Conservation (phyloP, 2,329 filamentous ascomycete species). For the Pyrenophora seminiperda region DNA sequence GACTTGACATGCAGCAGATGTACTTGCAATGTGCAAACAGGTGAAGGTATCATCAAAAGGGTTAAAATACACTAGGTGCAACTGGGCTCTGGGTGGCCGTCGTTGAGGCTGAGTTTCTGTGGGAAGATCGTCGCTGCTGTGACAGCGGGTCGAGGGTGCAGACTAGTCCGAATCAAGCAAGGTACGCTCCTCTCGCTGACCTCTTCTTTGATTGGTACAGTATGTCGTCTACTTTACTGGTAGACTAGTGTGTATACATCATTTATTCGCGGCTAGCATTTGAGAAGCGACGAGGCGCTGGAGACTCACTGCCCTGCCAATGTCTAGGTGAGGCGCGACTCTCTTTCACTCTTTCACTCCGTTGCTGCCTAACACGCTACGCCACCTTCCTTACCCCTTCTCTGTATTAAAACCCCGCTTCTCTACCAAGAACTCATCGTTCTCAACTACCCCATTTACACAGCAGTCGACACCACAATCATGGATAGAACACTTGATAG, state of each 20-base stretch:
- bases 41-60: background rate
- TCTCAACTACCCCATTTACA: too few relatives aligned
- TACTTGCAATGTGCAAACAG: background rate
- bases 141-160: background rate
- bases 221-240: too few relatives aligned
- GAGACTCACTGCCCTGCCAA: background rate
- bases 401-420: too few relatives aligned
- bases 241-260: background rate
- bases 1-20: background rate
- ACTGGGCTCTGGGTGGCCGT: background rate
- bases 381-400: background rate
- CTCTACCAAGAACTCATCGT: too few relatives aligned
- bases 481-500: constrained; percentile 12
- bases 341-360: constrained; percentile 18
- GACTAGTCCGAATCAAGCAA: background rate
- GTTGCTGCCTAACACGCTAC: constrained; percentile 15
- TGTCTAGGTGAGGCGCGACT: constrained; percentile 1
- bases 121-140: constrained; percentile 9
- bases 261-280: background rate
- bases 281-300: constrained; percentile 4
- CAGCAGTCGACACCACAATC: background rate
- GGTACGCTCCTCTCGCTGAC: background rate
- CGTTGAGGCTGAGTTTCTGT: background rate
- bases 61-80: background rate
- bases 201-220: constrained; percentile 5